Conservation (phyloP, 305 asterid species). For the Salvia sclarea region DNA sequence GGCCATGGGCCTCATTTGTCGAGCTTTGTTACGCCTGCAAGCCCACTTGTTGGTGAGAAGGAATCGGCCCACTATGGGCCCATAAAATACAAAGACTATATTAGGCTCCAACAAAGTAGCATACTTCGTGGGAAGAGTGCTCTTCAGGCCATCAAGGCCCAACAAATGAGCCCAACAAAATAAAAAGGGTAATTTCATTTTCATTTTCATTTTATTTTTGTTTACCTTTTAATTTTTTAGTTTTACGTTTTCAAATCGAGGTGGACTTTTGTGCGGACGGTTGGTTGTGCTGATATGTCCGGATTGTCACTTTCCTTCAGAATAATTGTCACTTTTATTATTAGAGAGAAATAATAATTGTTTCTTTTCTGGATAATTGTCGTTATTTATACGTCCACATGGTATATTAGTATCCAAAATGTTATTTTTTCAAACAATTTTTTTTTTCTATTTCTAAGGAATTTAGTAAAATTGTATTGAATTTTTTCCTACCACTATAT, state of each 20-base stretch:
- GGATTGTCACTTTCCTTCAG: too few species aligned
- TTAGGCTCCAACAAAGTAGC: conserved; percentile 46
- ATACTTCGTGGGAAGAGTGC: conserved; percentile 47
- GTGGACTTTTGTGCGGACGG: too few species aligned
- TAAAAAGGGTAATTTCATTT: background rate
- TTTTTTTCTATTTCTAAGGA: background rate
- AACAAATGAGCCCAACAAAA: background rate
- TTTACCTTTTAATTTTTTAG: too few species aligned
- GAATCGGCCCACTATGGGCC: conserved; percentile 34
- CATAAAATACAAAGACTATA: conserved; percentile 45
- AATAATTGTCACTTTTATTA: too few species aligned
- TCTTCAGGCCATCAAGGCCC: conserved; percentile 31
- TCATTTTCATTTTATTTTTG: background rate
- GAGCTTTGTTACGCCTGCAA: conserved; percentile 38
- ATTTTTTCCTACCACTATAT: background rate
- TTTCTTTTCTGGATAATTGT: too few species aligned
- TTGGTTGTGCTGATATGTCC: too few species aligned
- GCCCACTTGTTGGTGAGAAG: conserved; percentile 26
- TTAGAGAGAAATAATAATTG: too few species aligned
- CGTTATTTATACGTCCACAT: too few species aligned
- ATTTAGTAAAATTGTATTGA: too few species aligned
- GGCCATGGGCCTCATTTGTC: conserved; percentile 52
- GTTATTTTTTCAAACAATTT: too few species aligned
- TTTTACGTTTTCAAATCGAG: too few species aligned
- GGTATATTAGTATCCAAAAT: too few species aligned